Evolutionary conservation across 305 asterid species (phyloP).

Genomic region (Coffea humblotiana): DNA sequence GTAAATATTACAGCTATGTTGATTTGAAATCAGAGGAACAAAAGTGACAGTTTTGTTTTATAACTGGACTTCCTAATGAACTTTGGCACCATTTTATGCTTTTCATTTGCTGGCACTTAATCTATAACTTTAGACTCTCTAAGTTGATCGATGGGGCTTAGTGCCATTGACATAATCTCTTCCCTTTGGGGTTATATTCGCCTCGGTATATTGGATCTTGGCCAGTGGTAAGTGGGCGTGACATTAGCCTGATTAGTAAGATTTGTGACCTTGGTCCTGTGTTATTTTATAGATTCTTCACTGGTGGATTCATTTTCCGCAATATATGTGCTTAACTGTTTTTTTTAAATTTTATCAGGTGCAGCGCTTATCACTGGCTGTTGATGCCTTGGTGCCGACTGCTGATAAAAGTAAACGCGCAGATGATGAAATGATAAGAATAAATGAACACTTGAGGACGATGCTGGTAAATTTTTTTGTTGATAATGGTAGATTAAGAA

Average conservation of each 20-base stretch:
- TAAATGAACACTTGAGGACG: constrained; percentile 55
- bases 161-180: neutral
- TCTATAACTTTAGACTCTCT: neutral
- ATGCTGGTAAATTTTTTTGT: constrained; percentile 47
- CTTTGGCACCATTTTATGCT: neutral
- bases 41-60: neutral
- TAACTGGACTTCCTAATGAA: neutral
- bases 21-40: neutral
- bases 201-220: neutral
- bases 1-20: neutral
- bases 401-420: constrained; percentile 28
- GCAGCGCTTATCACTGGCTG: constrained; percentile 40
- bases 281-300: neutral
- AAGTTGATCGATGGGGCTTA: neutral
- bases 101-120: neutral
- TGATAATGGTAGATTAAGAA: constrained; percentile 68
- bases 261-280: neutral
- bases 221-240: neutral
- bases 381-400: constrained; percentile 33
- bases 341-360: constrained; percentile 39
- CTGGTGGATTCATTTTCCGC: neutral
- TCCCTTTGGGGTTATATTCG: neutral
- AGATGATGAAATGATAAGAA: constrained; percentile 25
- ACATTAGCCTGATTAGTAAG: neutral
- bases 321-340: constrained; percentile 12